Evolutionary conservation across 352 stramenopile species (phyloP), one percentile per base, ranked within the genome.

Genomic region (Phytopythium sindhum): DNA sequence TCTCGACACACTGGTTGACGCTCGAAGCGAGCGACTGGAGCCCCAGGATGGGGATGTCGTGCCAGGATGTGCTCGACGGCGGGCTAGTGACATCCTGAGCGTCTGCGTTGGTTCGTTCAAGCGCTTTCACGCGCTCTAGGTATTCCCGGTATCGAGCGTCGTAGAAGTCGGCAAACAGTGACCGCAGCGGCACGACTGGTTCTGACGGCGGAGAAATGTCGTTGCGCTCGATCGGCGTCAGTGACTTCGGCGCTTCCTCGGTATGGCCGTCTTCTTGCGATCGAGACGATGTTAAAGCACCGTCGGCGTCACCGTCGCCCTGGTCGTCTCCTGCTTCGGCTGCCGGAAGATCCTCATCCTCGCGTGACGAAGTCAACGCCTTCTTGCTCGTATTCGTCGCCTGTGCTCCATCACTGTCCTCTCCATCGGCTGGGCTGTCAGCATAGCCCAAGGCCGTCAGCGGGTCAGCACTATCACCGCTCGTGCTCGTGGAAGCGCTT

Each of bases 1-100:
- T 63, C 28, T 74, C 69, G 42, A 91, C 65, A 53, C 81, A 93
- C 48, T 93, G 84, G 8, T 78, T 68, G 53, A 86, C 51, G 50
- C 89, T 80, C 8, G 73, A 58, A 29, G 59, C 63, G 2, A 88
- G 68, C 2, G 80, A 75, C 57, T 91, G 84, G 7, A 67, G 67
- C 9, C 76, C 80, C 19, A 89, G 37, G 3, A 84, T 64, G 17
- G 70, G 64, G 14, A 93, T 62, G 14, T 84, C 64, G 31, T 82
- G 69, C 24, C 67, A 85, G 5, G 41, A 2, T 11, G 17, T 4
- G 28, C 15, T 23, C 5, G 48, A 4, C 1, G 26, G 7, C 8
- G 48, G 17, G 8, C 11, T 7, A 10, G 4, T 4, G 6, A 4
- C 28, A 15, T 12, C 26, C 17, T 60, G 37, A 0, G 5, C 19